Base-by-base conservation (phyloP, 2,329 filamentous ascomycete species). In the Cytospora chrysosperma region DNA sequence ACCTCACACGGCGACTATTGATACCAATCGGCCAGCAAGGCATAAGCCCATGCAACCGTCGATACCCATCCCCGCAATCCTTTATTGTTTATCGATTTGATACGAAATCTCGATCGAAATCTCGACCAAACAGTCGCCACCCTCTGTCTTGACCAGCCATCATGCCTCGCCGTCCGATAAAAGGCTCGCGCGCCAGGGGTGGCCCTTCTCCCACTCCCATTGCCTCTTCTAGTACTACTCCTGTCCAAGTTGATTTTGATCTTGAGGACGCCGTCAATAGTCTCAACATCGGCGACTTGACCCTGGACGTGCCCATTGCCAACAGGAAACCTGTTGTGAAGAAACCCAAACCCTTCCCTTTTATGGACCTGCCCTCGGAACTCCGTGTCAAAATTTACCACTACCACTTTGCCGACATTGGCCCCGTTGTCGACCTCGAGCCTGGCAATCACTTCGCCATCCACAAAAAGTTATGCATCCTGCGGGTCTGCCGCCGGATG, bases 361-460 rank as follows among this genome's bases (percentile, higher is more conserved):
- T 93, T 72, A 80, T 92, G 63, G 78, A 83, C 32, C 77, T 93
- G 1, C 90, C 90, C 0, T 81, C 85, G 0, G 90, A 93, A 71
- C 74, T 93, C 32, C 87, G 90, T 9, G 78, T 89, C 64, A 85
- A 86, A 69, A 83, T 93, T 15, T 93, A 92, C 72, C 81, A 79
- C 47, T 79, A 86, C 68, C 81, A 87, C 67, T 88, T 92, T 67
- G 74, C 79, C 56, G 78, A 81, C 21, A 73, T 75, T 28, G 81
- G 83, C 27, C 72, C 77, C 21, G 82, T 88, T 1, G 75, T 91
- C 56, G 89, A 93, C 70, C 81, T 93, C 21, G 85, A 88, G 61
- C 86, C 86, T 0, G 77, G 82, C 34, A 91, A 90, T 72, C 85
- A 86, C 73, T 86, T 84, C 71, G 79, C 80, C 43, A 80, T 90